Percentiles rank a stretch among this genome's conserved stretches.
These are phyloP conservation scores for Pisolithus albus DNA, from an alignment of 768 basidiomycete species.

Conservation along the genomic window DNA sequence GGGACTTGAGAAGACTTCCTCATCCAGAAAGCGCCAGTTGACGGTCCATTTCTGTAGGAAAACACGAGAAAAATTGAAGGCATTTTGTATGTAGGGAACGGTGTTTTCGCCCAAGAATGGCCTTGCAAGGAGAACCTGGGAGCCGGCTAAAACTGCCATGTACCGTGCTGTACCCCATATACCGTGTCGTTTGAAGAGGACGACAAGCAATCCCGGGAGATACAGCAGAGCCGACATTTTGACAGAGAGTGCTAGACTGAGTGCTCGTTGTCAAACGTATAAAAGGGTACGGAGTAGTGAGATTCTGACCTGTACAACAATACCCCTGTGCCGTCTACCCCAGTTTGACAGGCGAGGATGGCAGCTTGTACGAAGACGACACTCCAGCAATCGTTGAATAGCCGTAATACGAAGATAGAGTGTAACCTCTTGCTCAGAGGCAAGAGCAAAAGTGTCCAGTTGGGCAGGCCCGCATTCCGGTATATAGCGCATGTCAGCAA, in stretches of 20 bases:
- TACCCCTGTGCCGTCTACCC: constrained; percentile 54
- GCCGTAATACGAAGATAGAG: constrained; percentile 83
- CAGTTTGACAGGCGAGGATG: constrained; percentile 56
- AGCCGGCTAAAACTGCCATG: constrained; percentile 29
- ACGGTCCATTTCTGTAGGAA: constrained; percentile 98
- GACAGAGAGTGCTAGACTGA: constrained; percentile 63
- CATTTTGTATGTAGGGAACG: constrained; percentile 59
- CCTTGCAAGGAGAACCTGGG: constrained; percentile 56
- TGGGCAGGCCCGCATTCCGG: constrained; percentile 51
- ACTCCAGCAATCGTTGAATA: constrained; percentile 96
- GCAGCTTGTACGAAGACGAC: constrained; percentile 59
- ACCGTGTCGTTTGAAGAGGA: constrained; percentile 72
- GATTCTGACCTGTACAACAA: constrained; percentile 64
- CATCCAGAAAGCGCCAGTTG: constrained; percentile 88
- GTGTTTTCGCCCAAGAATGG: constrained; percentile 63
- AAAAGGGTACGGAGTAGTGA: not conserved
- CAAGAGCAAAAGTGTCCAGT: constrained; percentile 66
- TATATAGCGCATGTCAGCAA: constrained; percentile 65
- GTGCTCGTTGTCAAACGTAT: constrained; percentile 3
- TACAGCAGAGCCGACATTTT: constrained; percentile 95
- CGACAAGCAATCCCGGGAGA: constrained; percentile 78
- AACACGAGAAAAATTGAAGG: constrained; percentile 82
- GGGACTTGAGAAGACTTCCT: constrained; percentile 65
- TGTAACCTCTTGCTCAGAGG: constrained; percentile 90
- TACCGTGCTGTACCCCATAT: constrained; percentile 46